Evolutionary conservation across 495 filamentous ascomycete genomes (phyloP), one percentile per base, ranked within the genome.

Genomic region (Tuber brumale): DNA sequence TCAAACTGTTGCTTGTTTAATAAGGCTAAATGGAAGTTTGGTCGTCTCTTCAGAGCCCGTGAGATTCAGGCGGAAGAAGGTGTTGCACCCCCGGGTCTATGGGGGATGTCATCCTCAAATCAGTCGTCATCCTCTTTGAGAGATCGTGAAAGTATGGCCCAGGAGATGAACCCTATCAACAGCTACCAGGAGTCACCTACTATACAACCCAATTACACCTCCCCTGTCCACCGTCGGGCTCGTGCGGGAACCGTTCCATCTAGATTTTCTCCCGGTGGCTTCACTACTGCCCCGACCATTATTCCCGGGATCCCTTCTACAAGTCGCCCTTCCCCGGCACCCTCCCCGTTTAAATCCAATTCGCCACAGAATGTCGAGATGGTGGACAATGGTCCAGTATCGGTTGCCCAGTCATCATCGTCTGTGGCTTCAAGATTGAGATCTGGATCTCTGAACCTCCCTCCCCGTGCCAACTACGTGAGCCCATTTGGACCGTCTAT

Each of bases 51-150:
- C 16, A 66, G 57, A 35, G 94, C 96, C 61, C 89, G 95, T 84
- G 95, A 99, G 83, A 97, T 98, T 77, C 96, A 98, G 86, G 94
- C 94, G 51, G 94, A 98, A 85, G 96, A 98, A 87, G 94, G 94
- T 57, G 86, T 89, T 46, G 80, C 86, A 76, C 90, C 91, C 78
- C 88, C 93, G 72, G 93, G 92, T 83, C 90, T 94, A 42, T 98
- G 96, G 95, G 95, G 94, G 43, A 94, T 95, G 57, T 95, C 95
- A 73, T 95, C 96, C 45, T 97, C 94, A 83, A 94, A 94, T 74
- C 57, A 66, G 19, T 92, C 96, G 86, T 97, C 95, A 70, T 98
- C 95, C 35, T 96, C 95, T 76, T 88, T 99, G 75, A 92, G 95
- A 76, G 95, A 98, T 85, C 82, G 81, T 51, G 81, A 81, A 39